Evolutionary conservation across 1,284 basidiomycete genomes (phyloP), one percentile per base, ranked within the genome.

Genomic region (Tilletia indica): DNA sequence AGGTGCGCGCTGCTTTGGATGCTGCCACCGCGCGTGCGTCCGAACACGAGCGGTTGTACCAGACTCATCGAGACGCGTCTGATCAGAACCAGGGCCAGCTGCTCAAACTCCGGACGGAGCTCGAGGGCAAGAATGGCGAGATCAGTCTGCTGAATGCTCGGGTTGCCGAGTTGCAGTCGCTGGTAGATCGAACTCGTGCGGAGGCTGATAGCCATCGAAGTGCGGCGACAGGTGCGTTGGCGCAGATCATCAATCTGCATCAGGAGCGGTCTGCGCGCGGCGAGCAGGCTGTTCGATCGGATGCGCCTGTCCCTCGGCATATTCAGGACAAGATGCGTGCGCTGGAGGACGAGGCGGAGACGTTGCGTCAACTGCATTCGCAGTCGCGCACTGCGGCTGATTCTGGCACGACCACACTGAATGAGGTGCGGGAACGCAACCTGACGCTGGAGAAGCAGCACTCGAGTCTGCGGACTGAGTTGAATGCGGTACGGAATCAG

Each of bases 21-120:
- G 89, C 92, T 0, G 90, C 93, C 9, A 90, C 91, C 3, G 86
- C 88, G 3, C 90, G 94, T n/a, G 88, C 92, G 0, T 88, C 89
- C 21, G 94, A 98, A 84, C 88, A 95, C 51, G 92, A 97, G 80
- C 82, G 87, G 8, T 88, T 92, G 78, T 91, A 93, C 85, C 48
- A 71, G 3, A 78, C 80, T 67, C 80, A 84, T 70, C 78, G 78
- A 51, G 74, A 73, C 48, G 68, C 80, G 73, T 73, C 78, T 4
- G 73, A 77, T 63, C 80, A 83, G 73, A 82, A 82, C 12, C 76
- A 81, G 71, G 83, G 86, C 4, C 92, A 93, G 72, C 83, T 96
- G 64, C 88, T 89, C 6, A 92, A 95, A 69, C 86, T 92, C 9
- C 89, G 89, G 64, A 89, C 89, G 14, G 93, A 95, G 71, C 86